Percentiles rank a stretch among this genome's conserved stretches.
Evolutionary conservation across 805 yeast species (phyloP).

Genomic region (Saccharomycopsis oosterbeekiorum): DNA sequence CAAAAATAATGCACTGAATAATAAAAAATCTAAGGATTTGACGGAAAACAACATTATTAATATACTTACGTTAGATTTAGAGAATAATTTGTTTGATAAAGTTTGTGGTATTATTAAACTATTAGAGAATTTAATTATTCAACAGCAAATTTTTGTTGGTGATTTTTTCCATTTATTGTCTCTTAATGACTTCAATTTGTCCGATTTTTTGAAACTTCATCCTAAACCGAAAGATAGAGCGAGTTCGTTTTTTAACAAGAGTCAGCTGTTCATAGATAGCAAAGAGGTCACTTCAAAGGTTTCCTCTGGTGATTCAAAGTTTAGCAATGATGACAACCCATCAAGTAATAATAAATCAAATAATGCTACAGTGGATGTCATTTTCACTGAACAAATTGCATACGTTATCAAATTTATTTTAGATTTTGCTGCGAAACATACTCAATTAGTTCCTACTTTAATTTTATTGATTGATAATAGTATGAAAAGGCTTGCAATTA

Average conservation of each 20-base stretch:
- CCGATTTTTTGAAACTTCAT: slow-evolving; percentile 30
- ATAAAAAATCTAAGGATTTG: not conserved
- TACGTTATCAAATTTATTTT: slow-evolving; percentile 24
- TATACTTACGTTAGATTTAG: slow-evolving; percentile 10
- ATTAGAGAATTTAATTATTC: slow-evolving; percentile 23
- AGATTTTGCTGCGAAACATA: slow-evolving; percentile 9
- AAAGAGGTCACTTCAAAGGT: not conserved
- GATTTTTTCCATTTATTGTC: slow-evolving; percentile 38
- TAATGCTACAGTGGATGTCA: slow-evolving; percentile 24
- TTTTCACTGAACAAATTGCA: slow-evolving; percentile 22
- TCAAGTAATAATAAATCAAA: not conserved
- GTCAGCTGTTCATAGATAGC: not conserved
- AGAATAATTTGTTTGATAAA: slow-evolving; percentile 9
- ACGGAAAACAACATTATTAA: slow-evolving; percentile 2
- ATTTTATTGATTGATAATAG: slow-evolving; percentile 11
- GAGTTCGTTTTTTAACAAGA: slow-evolving; percentile 7
- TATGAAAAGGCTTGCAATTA: slow-evolving; percentile 1
- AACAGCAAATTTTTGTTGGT: slow-evolving; percentile 41
- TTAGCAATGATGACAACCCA: not conserved
- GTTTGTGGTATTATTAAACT: slow-evolving; percentile 9
- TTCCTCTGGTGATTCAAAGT: not conserved
- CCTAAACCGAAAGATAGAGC: slow-evolving; percentile 21
- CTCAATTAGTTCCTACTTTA: slow-evolving; percentile 7
- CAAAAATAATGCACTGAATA: slow-evolving; percentile 1
- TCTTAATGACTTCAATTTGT: slow-evolving; percentile 29